Base-by-base conservation (phyloP, 306 rosid genomes). In the Lathyrus aphaca region DNA sequence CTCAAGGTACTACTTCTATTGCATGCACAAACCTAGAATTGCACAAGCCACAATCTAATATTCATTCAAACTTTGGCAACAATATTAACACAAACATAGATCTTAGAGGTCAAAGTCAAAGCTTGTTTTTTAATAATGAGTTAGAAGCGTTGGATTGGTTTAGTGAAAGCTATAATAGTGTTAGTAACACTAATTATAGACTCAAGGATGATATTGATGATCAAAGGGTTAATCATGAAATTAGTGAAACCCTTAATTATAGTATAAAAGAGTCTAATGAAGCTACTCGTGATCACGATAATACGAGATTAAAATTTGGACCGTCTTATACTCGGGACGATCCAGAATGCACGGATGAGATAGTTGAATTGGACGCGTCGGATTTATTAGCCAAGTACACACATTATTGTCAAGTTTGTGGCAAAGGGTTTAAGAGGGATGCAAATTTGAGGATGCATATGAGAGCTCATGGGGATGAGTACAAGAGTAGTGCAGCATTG, bases 401-500 rank as follows among this genome's bases (percentile, higher is more conserved):
- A 1, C 98, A 94, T 62, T 88, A 94, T 49, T 94, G 98, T 56
- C 90, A 85, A 50, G 87, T 90, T 35, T 94, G 98, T 44, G 97
- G 95, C 1, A 94, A 94, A 80, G 98, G 98, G 57, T 94, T 94
- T 50, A 90, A 90, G 81, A 76, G 98, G 0, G 98, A 94, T 1
- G 98, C 98, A 0, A 94, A 94, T 80, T 69, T 94, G 74, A 80
- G 98, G 81, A 94, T 90, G 96, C 98, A 94, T 73, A 94, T 94
- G 98, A 86, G 98, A 62, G 98, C 98, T 44, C 98, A 90, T 38
- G 98, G 98, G 0, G 97, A 94, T 57, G 91, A 90, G 82, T 88
- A 94, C 79, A 94, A 94, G 54, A 89, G 88, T 0, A 94, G 66
- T 51, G 87, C 82, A 2, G 96, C 98, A 2, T 71, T 94, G 71